Percentiles rank a stretch among this genome's conserved stretches.
Evolutionary conservation across 169 alveolate genomes (phyloP).

Genomic region (Eimeria nieschulzi): DNA sequence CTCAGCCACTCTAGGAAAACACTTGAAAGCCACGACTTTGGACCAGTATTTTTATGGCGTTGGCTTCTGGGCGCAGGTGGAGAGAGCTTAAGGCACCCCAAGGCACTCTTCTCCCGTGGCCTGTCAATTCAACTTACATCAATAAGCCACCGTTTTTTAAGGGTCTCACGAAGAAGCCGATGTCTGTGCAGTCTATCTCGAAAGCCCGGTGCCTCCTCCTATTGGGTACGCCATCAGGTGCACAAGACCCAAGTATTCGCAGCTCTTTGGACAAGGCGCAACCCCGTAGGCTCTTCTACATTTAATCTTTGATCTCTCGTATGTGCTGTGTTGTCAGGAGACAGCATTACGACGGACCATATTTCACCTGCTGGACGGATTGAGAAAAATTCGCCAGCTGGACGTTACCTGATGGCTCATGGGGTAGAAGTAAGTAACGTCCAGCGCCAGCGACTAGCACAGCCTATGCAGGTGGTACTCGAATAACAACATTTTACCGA

Average conservation of each 20-base stretch:
- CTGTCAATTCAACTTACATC: slow-evolving; percentile 93
- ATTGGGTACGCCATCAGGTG: slow-evolving; percentile 47
- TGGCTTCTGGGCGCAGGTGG: slow-evolving; percentile 83
- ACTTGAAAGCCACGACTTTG: no score
- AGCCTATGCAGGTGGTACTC: background rate
- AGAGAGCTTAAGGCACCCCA: slow-evolving; percentile 88
- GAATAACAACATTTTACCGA: no score
- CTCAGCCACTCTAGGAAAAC: no score
- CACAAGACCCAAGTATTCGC: no score
- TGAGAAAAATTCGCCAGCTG: slow-evolving; percentile 94
- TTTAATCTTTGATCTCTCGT: background rate
- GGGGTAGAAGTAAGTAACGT: slow-evolving; percentile 84
- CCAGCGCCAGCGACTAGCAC: background rate
- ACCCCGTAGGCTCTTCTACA: no score
- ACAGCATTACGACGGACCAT: slow-evolving; percentile 97
- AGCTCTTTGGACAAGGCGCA: no score
- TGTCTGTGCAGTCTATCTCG: slow-evolving; percentile 35
- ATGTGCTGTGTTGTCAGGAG: slow-evolving; percentile 84
- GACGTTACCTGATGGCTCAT: slow-evolving; percentile 84
- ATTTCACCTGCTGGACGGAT: slow-evolving; percentile 98
- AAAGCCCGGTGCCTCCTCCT: slow-evolving; percentile 81
- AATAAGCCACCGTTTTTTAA: slow-evolving; percentile 83
- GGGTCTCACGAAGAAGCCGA: slow-evolving; percentile 74
- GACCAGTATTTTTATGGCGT: no score
- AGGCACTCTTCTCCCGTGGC: slow-evolving; percentile 93